phyloP scores from a whole-genome alignment of 2,329 filamentous ascomycete genomes.

The Cercospora citrullina region DNA sequence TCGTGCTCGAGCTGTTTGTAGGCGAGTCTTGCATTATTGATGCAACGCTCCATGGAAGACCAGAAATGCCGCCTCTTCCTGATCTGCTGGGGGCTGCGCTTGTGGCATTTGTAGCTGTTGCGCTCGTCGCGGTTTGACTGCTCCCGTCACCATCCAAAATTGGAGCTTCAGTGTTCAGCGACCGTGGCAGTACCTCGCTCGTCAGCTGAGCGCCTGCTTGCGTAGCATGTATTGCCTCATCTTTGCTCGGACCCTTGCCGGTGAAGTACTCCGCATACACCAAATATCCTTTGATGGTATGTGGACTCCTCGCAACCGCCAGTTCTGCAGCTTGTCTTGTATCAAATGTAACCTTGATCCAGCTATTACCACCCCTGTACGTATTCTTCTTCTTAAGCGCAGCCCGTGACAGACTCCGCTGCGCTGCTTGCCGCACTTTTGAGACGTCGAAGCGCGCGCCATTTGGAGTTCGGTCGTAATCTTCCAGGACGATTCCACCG shows the following conservation, averaged over 20 bases:
- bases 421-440: slow-evolving; percentile 68
- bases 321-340: slow-evolving; percentile 51
- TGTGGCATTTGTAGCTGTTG: slow-evolving; percentile 37
- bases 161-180: slow-evolving; percentile 37
- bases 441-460: slow-evolving; percentile 72
- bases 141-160: slow-evolving; percentile 25
- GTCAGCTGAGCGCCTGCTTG: slow-evolving; percentile 38
- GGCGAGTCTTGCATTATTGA: slow-evolving; percentile 16
- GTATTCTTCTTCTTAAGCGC: slow-evolving; percentile 78
- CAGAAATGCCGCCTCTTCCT: background rate
- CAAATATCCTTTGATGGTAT: slow-evolving; percentile 49
- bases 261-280: slow-evolving; percentile 52
- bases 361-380: slow-evolving; percentile 82
- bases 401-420: slow-evolving; percentile 65
- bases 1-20: slow-evolving; percentile 11
- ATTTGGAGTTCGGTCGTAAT: slow-evolving; percentile 85
- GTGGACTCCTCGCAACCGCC: slow-evolving; percentile 50
- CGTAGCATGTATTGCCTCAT: slow-evolving; percentile 46
- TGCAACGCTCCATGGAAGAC: slow-evolving; percentile 15
- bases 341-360: slow-evolving; percentile 67
- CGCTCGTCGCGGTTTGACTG: slow-evolving; percentile 45
- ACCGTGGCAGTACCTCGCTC: slow-evolving; percentile 31
- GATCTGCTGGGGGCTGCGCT: slow-evolving; percentile 27
- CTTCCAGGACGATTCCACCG: slow-evolving; percentile 78
- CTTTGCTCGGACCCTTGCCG: slow-evolving; percentile 46